Base-by-base conservation (phyloP, 805 yeast species). In the Starmerella bombi region DNA sequence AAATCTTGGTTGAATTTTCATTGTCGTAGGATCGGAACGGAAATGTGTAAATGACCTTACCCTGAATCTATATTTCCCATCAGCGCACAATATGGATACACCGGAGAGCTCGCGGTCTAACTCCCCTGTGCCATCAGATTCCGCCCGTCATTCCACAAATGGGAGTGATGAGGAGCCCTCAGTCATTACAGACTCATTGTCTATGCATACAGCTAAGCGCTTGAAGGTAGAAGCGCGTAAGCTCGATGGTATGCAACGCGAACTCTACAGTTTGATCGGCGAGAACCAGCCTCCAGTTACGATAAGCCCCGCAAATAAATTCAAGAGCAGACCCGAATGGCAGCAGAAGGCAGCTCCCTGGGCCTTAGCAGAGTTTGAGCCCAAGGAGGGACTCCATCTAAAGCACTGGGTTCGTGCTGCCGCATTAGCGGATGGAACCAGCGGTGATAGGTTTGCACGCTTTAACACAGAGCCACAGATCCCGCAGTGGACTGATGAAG, bases 271-370 rank as follows among this genome's bases (percentile, higher is more conserved):
- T 49, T 67, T 93, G 39, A 65, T 91, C 31, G 98, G 99, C 4
- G 86, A 91, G 30, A 84, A 84, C 58, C 75, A 93, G 2, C 95
- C 98, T 1, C 86, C 97, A 0, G 72, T 71, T 6, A 70, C 69
- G n/a, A 71, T 70, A n/a, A 66, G 67, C 38, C 49, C 48, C 3
- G 65, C 64, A 38, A 62, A 58, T 38, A 69, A 74, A 47, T 76
- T 76, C 54, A 79, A 77, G 48, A 82, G 77, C 44, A 70, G 74
- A 50, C 66, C 82, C 38, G 73, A 73, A 43, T 66, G 74, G 50
- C 63, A 63, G 32, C 67, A 71, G 16, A 78, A 75, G 45, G 79
- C 83, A 0, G 70, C 91, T 0, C 85, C 94, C 1, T 91, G 99
- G 99, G 69, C 73, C 1, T 66, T 74, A 59, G 70, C 70, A 16